Evolutionary conservation across 1,139 yeast species (phyloP), one percentile per base, ranked within the genome.

Genomic region (Yamadazyma dushanensis): DNA sequence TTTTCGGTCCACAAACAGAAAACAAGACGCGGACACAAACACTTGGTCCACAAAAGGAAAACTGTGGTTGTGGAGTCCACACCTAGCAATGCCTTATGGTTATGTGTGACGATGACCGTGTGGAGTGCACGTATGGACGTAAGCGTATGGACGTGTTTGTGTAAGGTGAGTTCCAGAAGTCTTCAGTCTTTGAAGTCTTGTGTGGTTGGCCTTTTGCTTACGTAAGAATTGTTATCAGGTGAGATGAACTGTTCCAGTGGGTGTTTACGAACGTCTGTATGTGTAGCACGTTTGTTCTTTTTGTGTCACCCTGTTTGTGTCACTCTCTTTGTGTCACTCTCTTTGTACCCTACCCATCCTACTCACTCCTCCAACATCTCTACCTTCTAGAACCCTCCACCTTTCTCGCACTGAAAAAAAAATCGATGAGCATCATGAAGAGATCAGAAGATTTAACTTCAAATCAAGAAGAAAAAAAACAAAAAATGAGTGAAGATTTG

Each of bases 391-490:
- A 26, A 26, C 8, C 21, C 4, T 26, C 29, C 15, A n/a, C 9
- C 15, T 8, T 9, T 10, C 11, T 15, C 29, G 29, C 29, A 15
- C 10, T 3, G 4, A 17, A 26, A 26, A 26, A 26, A 26, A 17
- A 6, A 11, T 8, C 17, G 31, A 27, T 29, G 25, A 29, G 31
- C 35, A 35, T 32, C 19, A 55, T 55, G 60, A 55, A 55, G 41
- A 49, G 60, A 47, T 29, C 45, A 11, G 59, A 53, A 34, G 44
- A 45, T 3, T 40, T 34, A 29, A 25, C 16, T 7, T 36, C 52
- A 14, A 35, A 27, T 19, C 49, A 47, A 35, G 54, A 50, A 34
- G 54, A 51, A 31, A 51, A 50, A 36, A 51, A 49, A 28, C 41
- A 32, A 22, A 42, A 44, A 10, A 50, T 45, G 49, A 31, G 42